These are phyloP conservation scores for Nymphaea thermarum DNA, from an alignment of 164 flowering plant species.

Conservation along the genomic window DNA sequence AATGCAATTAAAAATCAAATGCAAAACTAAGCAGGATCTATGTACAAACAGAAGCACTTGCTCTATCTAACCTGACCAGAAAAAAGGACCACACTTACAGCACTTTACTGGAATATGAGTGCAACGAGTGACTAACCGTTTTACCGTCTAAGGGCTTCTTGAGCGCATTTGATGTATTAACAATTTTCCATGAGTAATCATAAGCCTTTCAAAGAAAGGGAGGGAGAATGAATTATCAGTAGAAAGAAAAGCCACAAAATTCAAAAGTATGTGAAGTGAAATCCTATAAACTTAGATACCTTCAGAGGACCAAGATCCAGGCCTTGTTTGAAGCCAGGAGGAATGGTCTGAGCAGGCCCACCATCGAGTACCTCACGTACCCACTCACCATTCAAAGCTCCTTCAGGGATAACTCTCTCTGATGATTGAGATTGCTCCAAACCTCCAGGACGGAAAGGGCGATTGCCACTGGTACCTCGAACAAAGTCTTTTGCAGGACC, in stretches of 20 bases:
- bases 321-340: constrained; percentile 76
- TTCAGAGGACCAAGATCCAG: constrained; percentile 70
- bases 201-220: constrained; percentile 32
- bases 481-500: constrained; percentile 80
- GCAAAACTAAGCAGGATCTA: no score
- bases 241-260: not conserved
- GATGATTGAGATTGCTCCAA: constrained; percentile 51
- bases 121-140: constrained; percentile 29
- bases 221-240: not conserved
- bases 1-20: no score
- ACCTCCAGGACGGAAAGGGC: constrained; percentile 96
- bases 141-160: constrained; percentile 28
- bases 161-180: constrained; percentile 19
- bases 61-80: no score
- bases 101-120: not conserved
- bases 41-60: no score
- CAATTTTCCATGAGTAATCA: constrained; percentile 54
- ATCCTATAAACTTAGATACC: constrained; percentile 20
- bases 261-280: not conserved
- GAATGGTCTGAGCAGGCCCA: constrained; percentile 46
- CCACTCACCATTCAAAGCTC: constrained; percentile 79
- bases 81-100: no score
- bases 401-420: constrained; percentile 54
- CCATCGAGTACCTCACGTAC: constrained; percentile 61
- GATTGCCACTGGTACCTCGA: constrained; percentile 71